phyloP scores from a whole-genome alignment of 2,329 filamentous ascomycete species.

The Penicillium polonicum region DNA sequence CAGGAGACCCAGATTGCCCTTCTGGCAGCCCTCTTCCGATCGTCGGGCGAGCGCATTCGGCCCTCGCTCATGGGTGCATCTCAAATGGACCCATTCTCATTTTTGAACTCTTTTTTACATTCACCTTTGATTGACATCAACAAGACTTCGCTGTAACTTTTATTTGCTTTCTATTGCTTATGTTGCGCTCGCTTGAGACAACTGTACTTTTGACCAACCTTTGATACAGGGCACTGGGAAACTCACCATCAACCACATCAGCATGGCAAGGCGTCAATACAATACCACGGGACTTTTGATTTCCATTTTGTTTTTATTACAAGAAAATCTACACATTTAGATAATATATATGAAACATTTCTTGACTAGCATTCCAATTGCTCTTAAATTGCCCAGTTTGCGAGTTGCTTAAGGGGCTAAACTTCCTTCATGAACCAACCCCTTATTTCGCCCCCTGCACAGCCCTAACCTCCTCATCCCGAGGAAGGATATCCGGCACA shows the following conservation, averaged over 20 bases:
- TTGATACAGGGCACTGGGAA: conserved; percentile 11
- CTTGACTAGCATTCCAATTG: not conserved
- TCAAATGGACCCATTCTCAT: conserved; percentile 7
- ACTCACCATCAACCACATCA: conserved; percentile 21
- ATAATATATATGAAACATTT: not conserved
- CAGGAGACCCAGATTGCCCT: not conserved
- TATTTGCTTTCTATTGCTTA: not conserved
- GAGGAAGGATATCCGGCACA: conserved; percentile 72
- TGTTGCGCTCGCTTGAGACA: conserved; percentile 8
- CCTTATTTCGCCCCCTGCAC: conserved; percentile 19
- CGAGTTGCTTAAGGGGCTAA: not conserved
- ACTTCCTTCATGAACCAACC: not conserved
- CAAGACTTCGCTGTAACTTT: conserved; percentile 3
- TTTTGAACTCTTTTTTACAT: conserved; percentile 1
- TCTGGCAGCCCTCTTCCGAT: too few relatives aligned
- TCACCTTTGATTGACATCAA: conserved; percentile 2
- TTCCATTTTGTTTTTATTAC: conserved; percentile 19
- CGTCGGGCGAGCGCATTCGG: too few relatives aligned
- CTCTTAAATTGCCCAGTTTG: not conserved
- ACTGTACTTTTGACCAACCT: conserved; percentile 6
- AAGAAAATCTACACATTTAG: not conserved
- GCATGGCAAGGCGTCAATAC: conserved; percentile 36
- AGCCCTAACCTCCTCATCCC: conserved; percentile 70
- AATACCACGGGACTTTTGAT: conserved; percentile 27
- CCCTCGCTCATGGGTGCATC: conserved; percentile 14